Evolutionary conservation across 2,329 filamentous ascomycete genomes (phyloP).

Genomic region (Verticillium klebahnii): DNA sequence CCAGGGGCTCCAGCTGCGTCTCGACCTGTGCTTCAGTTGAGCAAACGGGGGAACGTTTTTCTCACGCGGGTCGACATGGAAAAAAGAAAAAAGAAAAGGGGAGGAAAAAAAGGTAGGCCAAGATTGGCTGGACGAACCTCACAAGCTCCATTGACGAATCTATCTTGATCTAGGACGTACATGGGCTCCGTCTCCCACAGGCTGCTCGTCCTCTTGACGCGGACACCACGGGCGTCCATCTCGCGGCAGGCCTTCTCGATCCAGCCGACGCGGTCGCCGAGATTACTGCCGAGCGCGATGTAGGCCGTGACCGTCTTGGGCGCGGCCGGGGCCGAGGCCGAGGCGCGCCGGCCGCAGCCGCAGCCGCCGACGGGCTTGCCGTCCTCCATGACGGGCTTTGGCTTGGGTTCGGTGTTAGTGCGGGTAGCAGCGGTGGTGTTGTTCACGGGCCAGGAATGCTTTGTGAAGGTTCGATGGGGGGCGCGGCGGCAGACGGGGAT

Average conservation of each 20-base stretch:
- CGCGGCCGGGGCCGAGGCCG: conserved; percentile 13
- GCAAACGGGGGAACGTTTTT: background rate
- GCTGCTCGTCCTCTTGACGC: conserved; percentile 73
- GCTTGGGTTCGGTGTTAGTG: background rate
- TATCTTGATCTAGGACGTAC: conserved; percentile 87
- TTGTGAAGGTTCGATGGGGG: background rate
- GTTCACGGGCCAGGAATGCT: background rate
- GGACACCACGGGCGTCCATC: conserved; percentile 71
- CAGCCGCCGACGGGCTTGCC: conserved; percentile 22
- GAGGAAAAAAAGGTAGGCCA: too few species aligned
- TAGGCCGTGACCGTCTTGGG: conserved; percentile 52
- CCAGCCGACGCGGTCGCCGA: conserved; percentile 78
- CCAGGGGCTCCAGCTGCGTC: conserved; percentile 69
- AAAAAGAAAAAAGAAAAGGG: background rate
- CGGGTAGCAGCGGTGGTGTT: background rate
- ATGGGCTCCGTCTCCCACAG: conserved; percentile 95
- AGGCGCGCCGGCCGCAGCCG: conserved; percentile 26
- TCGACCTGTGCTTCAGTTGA: conserved; percentile 56
- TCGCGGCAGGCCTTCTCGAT: conserved; percentile 79
- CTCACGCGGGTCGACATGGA: background rate
- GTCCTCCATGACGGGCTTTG: background rate
- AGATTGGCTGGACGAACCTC: conserved; percentile 56
- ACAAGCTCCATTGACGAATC: conserved; percentile 88
- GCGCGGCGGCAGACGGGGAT: background rate
- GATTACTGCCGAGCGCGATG: conserved; percentile 87